These are phyloP conservation scores for Glutinoglossum americanum DNA, from an alignment of 495 filamentous ascomycete species.

Conservation along the genomic window DNA sequence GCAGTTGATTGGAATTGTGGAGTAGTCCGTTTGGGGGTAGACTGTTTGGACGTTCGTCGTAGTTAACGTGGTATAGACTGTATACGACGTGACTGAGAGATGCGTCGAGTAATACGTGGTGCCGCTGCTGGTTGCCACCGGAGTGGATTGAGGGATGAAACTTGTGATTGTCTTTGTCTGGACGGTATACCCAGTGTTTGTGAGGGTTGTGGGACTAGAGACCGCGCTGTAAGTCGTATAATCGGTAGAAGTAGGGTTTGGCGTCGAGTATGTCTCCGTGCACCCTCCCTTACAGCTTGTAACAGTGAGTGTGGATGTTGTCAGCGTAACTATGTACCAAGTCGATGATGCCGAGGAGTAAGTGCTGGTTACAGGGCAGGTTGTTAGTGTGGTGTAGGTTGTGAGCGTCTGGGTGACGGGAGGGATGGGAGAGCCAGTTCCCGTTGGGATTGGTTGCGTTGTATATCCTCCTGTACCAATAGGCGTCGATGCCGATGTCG, in stretches of 20 bases:
- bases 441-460: background rate
- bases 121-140: background rate
- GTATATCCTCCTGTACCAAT: background rate
- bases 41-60: background rate
- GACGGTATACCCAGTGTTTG: background rate
- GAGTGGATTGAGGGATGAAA: slow-evolving; percentile 4
- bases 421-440: background rate
- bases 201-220: background rate
- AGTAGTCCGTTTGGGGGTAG: background rate
- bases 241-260: background rate
- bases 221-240: background rate
- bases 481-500: background rate
- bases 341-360: slow-evolving; percentile 1
- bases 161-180: slow-evolving; percentile 4
- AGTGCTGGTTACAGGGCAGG: slow-evolving; percentile 12
- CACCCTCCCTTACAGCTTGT: slow-evolving; percentile 14
- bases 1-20: background rate
- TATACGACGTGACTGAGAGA: slow-evolving; percentile 5
- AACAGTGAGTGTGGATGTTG: slow-evolving; percentile 11
- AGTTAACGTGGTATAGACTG: background rate
- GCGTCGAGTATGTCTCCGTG: background rate
- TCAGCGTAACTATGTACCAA: slow-evolving; percentile 8
- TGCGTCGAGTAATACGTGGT: slow-evolving; percentile 7
- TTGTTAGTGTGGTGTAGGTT: slow-evolving; percentile 13
- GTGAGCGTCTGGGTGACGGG: slow-evolving; percentile 5